Evolutionary conservation across 2,329 filamentous ascomycete species (phyloP).

Genomic region (Aspergillus sp.): DNA sequence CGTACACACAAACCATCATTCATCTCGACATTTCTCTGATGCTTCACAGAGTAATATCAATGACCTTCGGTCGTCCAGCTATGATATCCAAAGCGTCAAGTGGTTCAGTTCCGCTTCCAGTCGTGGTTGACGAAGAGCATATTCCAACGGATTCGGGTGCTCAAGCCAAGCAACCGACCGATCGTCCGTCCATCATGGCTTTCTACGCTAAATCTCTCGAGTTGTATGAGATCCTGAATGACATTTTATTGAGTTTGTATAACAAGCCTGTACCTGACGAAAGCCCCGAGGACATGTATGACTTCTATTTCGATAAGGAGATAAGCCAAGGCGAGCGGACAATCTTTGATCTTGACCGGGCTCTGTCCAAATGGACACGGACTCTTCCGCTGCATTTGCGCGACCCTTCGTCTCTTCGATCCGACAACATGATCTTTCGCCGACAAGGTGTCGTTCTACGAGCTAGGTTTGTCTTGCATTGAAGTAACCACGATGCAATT

Average conservation of each 20-base stretch:
- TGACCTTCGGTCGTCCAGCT: slow-evolving; percentile 38
- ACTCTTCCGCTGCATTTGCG: slow-evolving; percentile 30
- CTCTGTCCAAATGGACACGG: slow-evolving; percentile 31
- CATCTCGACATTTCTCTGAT: background rate
- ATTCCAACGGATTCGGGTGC: slow-evolving; percentile 14
- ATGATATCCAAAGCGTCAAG: slow-evolving; percentile 34
- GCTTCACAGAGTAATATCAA: slow-evolving; percentile 32
- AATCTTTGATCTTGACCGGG: slow-evolving; percentile 36
- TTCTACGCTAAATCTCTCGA: slow-evolving; percentile 35
- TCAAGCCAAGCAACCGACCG: slow-evolving; percentile 20
- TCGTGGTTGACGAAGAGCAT: slow-evolving; percentile 33
- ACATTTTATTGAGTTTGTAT: slow-evolving; percentile 33
- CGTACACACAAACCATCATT: background rate
- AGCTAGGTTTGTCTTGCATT: slow-evolving; percentile 24
- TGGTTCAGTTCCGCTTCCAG: slow-evolving; percentile 29
- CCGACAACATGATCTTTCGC: slow-evolving; percentile 24
- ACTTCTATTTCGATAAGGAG: slow-evolving; percentile 27
- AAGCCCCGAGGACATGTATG: slow-evolving; percentile 24
- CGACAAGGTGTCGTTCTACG: slow-evolving; percentile 34
- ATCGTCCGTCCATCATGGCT: slow-evolving; percentile 29
- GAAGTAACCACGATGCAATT: background rate
- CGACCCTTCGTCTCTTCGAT: slow-evolving; percentile 1
- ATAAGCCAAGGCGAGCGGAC: slow-evolving; percentile 25
- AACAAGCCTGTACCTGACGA: slow-evolving; percentile 25
- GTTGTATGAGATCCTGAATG: slow-evolving; percentile 37